phyloP scores from a whole-genome alignment of 2,329 filamentous ascomycete genomes.

The Colletotrichum tabaci region DNA sequence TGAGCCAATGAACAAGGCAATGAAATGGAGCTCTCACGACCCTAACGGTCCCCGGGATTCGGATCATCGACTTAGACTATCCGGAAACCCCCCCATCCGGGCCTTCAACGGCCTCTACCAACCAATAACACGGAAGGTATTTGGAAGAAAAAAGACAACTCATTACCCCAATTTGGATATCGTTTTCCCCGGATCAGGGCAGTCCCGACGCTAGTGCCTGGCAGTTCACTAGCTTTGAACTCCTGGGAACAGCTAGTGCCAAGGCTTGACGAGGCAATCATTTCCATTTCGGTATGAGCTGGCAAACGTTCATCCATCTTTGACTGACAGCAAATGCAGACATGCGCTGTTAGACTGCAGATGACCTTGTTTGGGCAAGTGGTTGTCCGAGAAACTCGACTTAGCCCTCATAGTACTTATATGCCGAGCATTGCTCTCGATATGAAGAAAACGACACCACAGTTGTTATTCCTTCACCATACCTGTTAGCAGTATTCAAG shows the following conservation, averaged over 20 bases:
- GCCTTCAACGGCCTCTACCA: slow-evolving; percentile 10
- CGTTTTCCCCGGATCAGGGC: slow-evolving; percentile 28
- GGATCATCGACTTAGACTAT: slow-evolving; percentile 19
- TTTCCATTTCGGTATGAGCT: slow-evolving; percentile 4
- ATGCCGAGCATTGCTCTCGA: background rate
- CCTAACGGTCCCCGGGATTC: background rate
- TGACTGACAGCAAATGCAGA: background rate
- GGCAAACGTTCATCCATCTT: background rate
- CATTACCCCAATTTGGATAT: slow-evolving; percentile 2
- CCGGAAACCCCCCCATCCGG: slow-evolving; percentile 9
- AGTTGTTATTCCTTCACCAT: background rate
- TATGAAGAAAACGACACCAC: too few relatives aligned
- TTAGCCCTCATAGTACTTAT: background rate
- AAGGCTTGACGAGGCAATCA: slow-evolving; percentile 30
- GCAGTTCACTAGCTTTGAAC: background rate
- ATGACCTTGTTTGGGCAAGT: background rate
- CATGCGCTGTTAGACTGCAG: background rate
- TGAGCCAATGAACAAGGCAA: slow-evolving; percentile 21
- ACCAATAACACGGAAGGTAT: slow-evolving; percentile 14
- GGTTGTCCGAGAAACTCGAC: too few relatives aligned
- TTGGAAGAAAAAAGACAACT: background rate
- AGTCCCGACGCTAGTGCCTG: slow-evolving; percentile 34
- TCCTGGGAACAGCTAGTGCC: slow-evolving; percentile 11
- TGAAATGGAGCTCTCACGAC: background rate
- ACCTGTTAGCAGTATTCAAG: fast-evolving